Conservation (phyloP, 2,329 filamentous ascomycete species). For the Phyllosticta capitalensis region DNA sequence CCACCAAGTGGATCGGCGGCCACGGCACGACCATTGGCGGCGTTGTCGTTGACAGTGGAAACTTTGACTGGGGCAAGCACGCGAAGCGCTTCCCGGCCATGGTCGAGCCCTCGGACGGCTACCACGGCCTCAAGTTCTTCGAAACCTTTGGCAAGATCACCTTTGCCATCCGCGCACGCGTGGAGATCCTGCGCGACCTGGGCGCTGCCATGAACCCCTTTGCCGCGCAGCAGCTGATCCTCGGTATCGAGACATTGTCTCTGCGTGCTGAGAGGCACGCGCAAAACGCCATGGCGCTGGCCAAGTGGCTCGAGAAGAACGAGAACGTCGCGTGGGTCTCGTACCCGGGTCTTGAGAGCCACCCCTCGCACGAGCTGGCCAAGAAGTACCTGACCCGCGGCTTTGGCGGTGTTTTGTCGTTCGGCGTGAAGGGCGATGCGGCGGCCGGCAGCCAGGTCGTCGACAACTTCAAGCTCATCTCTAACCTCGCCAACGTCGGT, state of each 20-base stretch:
- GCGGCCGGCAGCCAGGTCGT: constrained; percentile 79
- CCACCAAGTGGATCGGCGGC: constrained; percentile 94
- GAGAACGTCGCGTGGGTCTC: constrained; percentile 85
- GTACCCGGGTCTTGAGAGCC: constrained; percentile 79
- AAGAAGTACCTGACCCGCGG: constrained; percentile 81
- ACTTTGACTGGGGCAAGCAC: constrained; percentile 88
- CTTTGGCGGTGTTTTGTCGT: constrained; percentile 83
- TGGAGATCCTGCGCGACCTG: constrained; percentile 83
- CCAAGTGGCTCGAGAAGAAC: constrained; percentile 74
- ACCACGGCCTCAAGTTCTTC: constrained; percentile 90
- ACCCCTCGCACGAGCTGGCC: constrained; percentile 67
- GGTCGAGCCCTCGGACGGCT: constrained; percentile 76
- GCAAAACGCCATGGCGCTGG: constrained; percentile 69
- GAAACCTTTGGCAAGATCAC: constrained; percentile 78
- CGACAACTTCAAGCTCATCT: constrained; percentile 89
- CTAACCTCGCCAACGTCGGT: constrained; percentile 91
- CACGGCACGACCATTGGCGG: constrained; percentile 89
- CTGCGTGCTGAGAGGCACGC: constrained; percentile 81
- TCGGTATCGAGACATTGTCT: constrained; percentile 84
- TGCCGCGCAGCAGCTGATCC: constrained; percentile 79
- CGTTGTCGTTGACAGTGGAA: constrained; percentile 77
- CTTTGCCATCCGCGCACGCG: constrained; percentile 76
- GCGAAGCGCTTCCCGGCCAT: constrained; percentile 84
- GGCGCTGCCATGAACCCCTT: constrained; percentile 81
- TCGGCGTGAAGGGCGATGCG: constrained; percentile 84